Evolutionary conservation across 2,329 filamentous ascomycete genomes (phyloP).

Genomic region (Akanthomyces uredinophilus): DNA sequence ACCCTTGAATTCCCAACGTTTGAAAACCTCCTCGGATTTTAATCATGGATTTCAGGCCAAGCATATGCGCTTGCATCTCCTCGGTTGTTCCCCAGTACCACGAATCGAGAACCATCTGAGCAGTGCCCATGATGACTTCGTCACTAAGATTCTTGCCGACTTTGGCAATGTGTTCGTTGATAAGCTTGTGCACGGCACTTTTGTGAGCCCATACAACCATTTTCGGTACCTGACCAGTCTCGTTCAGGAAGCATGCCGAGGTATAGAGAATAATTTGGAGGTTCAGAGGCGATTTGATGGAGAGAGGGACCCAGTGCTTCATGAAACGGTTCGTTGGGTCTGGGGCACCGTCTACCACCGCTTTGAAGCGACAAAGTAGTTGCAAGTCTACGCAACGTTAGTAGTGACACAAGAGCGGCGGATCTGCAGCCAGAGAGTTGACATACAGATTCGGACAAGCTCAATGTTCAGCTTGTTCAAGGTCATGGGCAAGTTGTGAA

Average conservation of each 20-base stretch:
- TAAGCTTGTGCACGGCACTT: constrained; percentile 37
- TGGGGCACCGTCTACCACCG: constrained; percentile 44
- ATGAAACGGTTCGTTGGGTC: constrained; percentile 40
- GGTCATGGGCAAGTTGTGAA: constrained; percentile 37
- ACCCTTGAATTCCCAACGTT: constrained; percentile 41
- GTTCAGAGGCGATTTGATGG: constrained; percentile 45
- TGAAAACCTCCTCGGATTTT: constrained; percentile 40
- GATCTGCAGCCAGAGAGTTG: not conserved
- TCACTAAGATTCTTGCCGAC: constrained; percentile 35
- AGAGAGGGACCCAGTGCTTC: constrained; percentile 43
- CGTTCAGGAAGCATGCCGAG: constrained; percentile 46
- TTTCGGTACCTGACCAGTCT: constrained; percentile 43
- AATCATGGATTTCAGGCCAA: constrained; percentile 45
- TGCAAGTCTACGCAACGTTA: constrained; percentile 36
- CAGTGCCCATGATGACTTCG: constrained; percentile 41
- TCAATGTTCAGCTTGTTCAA: constrained; percentile 41
- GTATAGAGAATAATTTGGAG: constrained; percentile 45
- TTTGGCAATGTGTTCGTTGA: constrained; percentile 42
- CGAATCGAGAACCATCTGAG: constrained; percentile 45
- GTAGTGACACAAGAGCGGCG: not conserved
- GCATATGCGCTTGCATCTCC: constrained; percentile 42
- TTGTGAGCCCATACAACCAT: constrained; percentile 39
- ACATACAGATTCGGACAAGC: constrained; percentile 43
- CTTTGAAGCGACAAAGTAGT: constrained; percentile 46
- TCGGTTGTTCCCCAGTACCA: constrained; percentile 49